Evolutionary conservation across 345 rosid genomes (phyloP), one percentile per base, ranked within the genome.

Genomic region (Fremontodendron californicum): DNA sequence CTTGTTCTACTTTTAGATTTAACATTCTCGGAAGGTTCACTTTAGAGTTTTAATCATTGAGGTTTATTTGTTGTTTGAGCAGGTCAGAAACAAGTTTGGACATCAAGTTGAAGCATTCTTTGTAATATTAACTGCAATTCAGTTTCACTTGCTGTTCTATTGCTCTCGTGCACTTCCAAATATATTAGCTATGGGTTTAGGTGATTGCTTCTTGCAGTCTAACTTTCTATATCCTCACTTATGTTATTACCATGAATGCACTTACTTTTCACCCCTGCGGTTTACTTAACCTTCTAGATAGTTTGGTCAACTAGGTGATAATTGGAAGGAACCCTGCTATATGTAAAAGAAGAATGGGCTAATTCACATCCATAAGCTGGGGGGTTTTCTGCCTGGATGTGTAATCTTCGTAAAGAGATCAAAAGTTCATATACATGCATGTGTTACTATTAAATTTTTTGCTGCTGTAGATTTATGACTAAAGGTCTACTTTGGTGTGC

Each of bases 161-260:
- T 93, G 91, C 88, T 88, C 96, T 67, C 98, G 97, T 78, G 85
- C 94, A 77, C 98, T 93, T 78, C 99, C 99, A 57, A 96, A 96
- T 81, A 82, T 91, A 46, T 87, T 96, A 65, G 93, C 99, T 71
- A 65, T 91, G 87, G 96, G 87, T 82, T 65, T 90, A 93, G 99
- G 99, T 96, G 76, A 88, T 82, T 84, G 8, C 54, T 84, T 54
- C 27, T 70, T 51, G 43, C 75, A 42, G 54, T 75, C 77, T 46
- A 29, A 63, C 63, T 78, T 64, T 25, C 51, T 68, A 25, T 58
- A 25, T 54, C 42, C 31, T 33, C 78, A 8, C 45, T 48, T 76
- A 33, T 60, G 37, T 68, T 70, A 13, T 73, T 21, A 23, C 18
- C 27, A 11, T 37, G 25, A 73, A 73, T 64, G n/a, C 48, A 71